Base-by-base conservation (phyloP, 768 basidiomycete species). In the Hemileccinum impolitum region DNA sequence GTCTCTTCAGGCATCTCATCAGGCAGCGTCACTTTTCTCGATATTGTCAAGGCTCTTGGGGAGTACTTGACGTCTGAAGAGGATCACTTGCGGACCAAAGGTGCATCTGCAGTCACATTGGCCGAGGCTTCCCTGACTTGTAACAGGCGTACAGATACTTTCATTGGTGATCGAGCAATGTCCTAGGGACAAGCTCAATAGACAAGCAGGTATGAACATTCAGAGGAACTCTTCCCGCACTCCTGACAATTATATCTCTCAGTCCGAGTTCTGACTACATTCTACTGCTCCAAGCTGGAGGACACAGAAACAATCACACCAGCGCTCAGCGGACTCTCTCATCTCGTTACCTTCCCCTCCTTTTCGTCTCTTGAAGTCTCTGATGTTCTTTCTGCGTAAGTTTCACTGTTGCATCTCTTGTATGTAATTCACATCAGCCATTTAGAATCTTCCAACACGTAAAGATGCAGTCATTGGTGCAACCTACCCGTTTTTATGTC, bases 31-130 rank as follows among this genome's bases (percentile, higher is more conserved):
- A 78, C 82, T 17, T 72, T 96, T 13, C 71, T 94, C 5, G 78
- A 85, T 53, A 70, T 98, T 18, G 90, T 98, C 31, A 93, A 90
- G 62, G 82, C 84, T 21, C 77, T 96, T 0, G 91, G 91, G 36
- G 86, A 90, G 56, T 93, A 88, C 60, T 73, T 99, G 13, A 94
- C 90, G 0, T 84, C 90, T 2, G 90, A 94, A 49, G 88, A 95
- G 47, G 89, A 86, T 57, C 72, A 75, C 4, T 67, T 87, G 11
- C 78, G 95, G 25, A 79, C 80, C 9, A 91, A 91, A 75, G 95
- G 95, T 91, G 51, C 39, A 46, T 41, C 51, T 38, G 31, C n/a
- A 21, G 19, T 32, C 30, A 6, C 17, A 59, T 35, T 38, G 42
- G 41, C 18, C 3, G 19, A 36, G 21, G 19, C 41, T 23, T 43